Conservation (phyloP, 75 land plant genomes). For the Sequoia sempervirens region DNA sequence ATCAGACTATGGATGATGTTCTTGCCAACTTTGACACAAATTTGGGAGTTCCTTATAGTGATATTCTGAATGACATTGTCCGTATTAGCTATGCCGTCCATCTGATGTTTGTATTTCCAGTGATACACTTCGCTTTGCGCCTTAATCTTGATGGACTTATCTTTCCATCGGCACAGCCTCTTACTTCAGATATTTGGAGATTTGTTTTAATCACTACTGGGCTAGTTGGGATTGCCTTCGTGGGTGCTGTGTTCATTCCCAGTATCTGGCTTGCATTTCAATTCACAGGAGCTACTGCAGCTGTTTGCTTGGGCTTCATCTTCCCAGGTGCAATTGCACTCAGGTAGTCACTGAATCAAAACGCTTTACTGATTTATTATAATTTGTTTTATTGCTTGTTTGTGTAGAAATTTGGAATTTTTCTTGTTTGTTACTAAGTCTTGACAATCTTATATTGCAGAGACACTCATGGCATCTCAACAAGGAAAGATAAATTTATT, state of each 20-base stretch:
- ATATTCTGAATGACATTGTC: slow-evolving; percentile 15
- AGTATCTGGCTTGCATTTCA: slow-evolving; percentile 41
- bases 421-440: background rate
- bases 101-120: slow-evolving; percentile 42
- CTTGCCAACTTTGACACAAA: slow-evolving; percentile 34
- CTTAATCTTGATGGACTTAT: slow-evolving; percentile 39
- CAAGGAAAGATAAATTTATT: slow-evolving; percentile 21
- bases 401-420: background rate
- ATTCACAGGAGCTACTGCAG: slow-evolving; percentile 39
- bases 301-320: slow-evolving; percentile 34
- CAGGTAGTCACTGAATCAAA: slow-evolving; percentile 16
- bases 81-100: slow-evolving; percentile 44
- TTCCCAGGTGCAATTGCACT: slow-evolving; percentile 32
- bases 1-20: slow-evolving; percentile 22
- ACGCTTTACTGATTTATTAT: background rate
- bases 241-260: slow-evolving; percentile 31
- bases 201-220: slow-evolving; percentile 22
- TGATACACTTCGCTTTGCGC: slow-evolving; percentile 41
- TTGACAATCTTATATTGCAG: slow-evolving; percentile 16
- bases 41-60: slow-evolving; percentile 26
- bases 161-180: slow-evolving; percentile 24
- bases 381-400: background rate
- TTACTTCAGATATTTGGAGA: slow-evolving; percentile 19
- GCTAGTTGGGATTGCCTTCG: slow-evolving; percentile 16
- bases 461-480: slow-evolving; percentile 25